Evolutionary conservation across 306 rosid species (phyloP).

Genomic region (Cucumis cinereus): DNA sequence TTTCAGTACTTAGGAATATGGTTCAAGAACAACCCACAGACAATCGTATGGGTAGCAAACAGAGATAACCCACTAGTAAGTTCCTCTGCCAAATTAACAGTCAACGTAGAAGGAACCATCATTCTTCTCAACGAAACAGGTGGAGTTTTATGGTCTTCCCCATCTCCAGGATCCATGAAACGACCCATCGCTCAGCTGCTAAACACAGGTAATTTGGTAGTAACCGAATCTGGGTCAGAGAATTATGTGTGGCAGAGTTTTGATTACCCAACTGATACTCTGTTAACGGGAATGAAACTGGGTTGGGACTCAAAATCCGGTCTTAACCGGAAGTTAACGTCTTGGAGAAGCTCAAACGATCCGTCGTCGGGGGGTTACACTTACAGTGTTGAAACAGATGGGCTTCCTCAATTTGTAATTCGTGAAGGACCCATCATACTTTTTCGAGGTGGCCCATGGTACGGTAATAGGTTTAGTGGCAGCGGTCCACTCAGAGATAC

Average conservation of each 20-base stretch:
- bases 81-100: slow-evolving; percentile 12
- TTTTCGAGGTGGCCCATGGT: slow-evolving; percentile 47
- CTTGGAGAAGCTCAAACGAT: slow-evolving; percentile 28
- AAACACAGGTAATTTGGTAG: slow-evolving; percentile 35
- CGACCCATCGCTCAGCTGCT: slow-evolving; percentile 21
- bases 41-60: slow-evolving; percentile 41
- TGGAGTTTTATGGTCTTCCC: slow-evolving; percentile 22
- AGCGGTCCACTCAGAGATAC: slow-evolving; percentile 10
- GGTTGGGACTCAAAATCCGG: slow-evolving; percentile 37
- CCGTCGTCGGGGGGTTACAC: slow-evolving; percentile 32
- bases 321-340: slow-evolving; percentile 25
- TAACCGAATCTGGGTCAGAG: slow-evolving; percentile 19
- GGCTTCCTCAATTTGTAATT: slow-evolving; percentile 37
- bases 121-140: slow-evolving; percentile 19
- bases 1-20: slow-evolving; percentile 33
- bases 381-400: slow-evolving; percentile 23
- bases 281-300: slow-evolving; percentile 35
- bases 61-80: slow-evolving; percentile 20
- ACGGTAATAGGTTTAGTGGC: slow-evolving; percentile 25
- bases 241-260: slow-evolving; percentile 37
- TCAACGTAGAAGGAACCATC: slow-evolving; percentile 22
- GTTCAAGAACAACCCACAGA: slow-evolving; percentile 18
- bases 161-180: slow-evolving; percentile 9
- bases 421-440: slow-evolving; percentile 13
- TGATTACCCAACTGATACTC: slow-evolving; percentile 38